Conservation (phyloP, 1,284 basidiomycete genomes). For the Dichomitus squalens region DNA sequence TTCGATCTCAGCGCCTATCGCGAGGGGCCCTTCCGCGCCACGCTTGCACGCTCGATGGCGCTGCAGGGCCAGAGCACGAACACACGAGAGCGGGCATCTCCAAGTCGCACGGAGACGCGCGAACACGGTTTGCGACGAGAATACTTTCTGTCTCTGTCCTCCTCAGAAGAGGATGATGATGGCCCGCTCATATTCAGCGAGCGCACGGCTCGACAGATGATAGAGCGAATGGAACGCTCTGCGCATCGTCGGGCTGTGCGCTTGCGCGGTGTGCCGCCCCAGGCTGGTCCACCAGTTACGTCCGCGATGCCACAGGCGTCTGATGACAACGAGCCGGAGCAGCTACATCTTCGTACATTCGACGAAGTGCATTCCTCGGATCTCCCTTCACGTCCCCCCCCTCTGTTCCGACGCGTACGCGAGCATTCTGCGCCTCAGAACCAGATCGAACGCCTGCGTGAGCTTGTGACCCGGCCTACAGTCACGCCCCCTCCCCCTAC, state of each 20-base stretch:
- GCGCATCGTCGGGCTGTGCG: too few species aligned
- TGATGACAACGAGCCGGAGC: too few species aligned
- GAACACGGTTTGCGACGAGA: background rate
- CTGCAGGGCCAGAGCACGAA: slow-evolving; percentile 6
- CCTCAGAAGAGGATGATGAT: background rate
- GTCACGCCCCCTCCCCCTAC: background rate
- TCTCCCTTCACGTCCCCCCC: too few species aligned
- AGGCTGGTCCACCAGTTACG: too few species aligned
- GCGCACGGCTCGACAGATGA: too few species aligned
- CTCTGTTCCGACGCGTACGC: too few species aligned
- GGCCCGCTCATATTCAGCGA: background rate
- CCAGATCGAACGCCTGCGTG: slow-evolving; percentile 2
- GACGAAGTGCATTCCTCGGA: too few species aligned
- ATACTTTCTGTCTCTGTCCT: background rate
- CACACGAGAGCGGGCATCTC: background rate
- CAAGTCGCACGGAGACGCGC: too few species aligned
- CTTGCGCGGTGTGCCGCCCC: too few species aligned
- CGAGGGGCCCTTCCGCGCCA: slow-evolving; percentile 27
- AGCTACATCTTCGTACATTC: too few species aligned
- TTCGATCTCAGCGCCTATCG: slow-evolving; percentile 22
- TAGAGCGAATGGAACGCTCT: too few species aligned
- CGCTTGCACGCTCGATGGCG: slow-evolving; percentile 24
- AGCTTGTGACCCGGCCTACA: background rate
- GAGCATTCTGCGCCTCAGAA: background rate
- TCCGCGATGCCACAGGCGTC: too few species aligned